Base-by-base conservation (phyloP, 257 asterid species). In the Nicotiana undulata region DNA sequence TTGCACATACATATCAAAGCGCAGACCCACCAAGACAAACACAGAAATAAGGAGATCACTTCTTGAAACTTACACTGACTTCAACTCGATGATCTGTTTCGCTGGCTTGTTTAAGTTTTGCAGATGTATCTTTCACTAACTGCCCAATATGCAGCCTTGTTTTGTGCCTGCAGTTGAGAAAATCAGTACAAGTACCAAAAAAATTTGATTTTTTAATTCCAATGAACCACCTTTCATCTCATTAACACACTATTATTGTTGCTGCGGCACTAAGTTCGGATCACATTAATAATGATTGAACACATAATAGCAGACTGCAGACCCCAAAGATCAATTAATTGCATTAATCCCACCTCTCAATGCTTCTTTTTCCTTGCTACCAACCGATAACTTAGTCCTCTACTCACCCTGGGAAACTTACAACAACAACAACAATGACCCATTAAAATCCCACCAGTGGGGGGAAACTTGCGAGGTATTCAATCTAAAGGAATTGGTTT, bases 71-170 rank as follows among this genome's bases (percentile, higher is more conserved):
- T 89, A 94, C 98, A 85, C 91, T 85, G 86, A 90, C 96, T 88
- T 90, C 94, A 63, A 40, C 89, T 60, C 81, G 88, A 82, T 89
- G 97, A 79, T 94, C 97, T 76, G 87, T 70, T 84, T 91, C 92
- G 77, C 92, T 91, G 60, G 91, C 95, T 89, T 86, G 92, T 88
- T 87, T 91, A 67, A 91, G 92, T 81, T 93, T 90, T 55, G 94
- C 90, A 22, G 96, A 90, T 51, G 97, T 91, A 84, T 93, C 96
- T 89, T 94, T 91, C 79, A 89, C 93, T 82, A 91, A 82, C 79
- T 92, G 93, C 58, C 92, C 93, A 53, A 92, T 87, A 82, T 92
- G 92, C 52, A 87, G 81, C 79, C 97, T 90, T 63, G 94, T 88
- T 87, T 92, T 92, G 82, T 88, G 98, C 90, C 98, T 95, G 88